Conservation (phyloP, 176 grass and related monocot species). For the sorghum (Sorghum bicolor) region DNA sequence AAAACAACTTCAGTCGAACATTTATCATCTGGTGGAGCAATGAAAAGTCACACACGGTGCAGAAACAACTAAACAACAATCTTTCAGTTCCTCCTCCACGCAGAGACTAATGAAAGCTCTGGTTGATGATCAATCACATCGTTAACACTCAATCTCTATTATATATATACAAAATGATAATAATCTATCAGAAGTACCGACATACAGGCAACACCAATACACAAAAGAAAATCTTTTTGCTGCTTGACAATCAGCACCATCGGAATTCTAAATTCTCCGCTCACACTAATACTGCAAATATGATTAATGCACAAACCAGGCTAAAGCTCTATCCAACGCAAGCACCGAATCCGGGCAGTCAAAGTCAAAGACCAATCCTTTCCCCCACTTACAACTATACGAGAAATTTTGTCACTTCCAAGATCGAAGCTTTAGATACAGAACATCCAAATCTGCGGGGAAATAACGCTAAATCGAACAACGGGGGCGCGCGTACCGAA, state of each 20-base stretch:
- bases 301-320: not conserved
- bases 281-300: not conserved
- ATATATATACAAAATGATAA: not conserved
- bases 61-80: not conserved
- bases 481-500: conserved; percentile 43
- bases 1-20: not conserved
- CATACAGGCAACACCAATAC: not conserved
- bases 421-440: not conserved
- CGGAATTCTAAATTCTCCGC: not conserved
- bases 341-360: not conserved
- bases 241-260: not conserved
- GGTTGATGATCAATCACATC: not conserved
- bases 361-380: not conserved
- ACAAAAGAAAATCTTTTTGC: not conserved
- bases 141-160: not conserved
- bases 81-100: not conserved
- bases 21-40: not conserved
- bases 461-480: not conserved
- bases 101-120: not conserved
- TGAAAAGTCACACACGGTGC: not conserved
- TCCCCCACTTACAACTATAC: not conserved
- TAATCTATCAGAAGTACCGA: not conserved
- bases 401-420: not conserved
- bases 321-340: not conserved
- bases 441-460: not conserved